phyloP scores from a whole-genome alignment of 306 rosid genomes.

The Sophora flavescens region DNA sequence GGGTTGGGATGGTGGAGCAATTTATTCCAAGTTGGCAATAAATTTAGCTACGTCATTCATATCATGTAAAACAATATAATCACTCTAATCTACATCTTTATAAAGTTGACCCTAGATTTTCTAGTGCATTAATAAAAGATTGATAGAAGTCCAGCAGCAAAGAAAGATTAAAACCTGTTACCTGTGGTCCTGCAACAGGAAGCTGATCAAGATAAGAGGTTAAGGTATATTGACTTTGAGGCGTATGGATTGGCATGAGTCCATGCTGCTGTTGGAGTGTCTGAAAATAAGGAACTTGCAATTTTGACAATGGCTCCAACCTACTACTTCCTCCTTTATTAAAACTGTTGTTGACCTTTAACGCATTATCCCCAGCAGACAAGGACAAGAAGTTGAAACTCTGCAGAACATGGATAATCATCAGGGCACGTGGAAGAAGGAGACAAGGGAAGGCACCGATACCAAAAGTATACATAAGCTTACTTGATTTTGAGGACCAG shows the following conservation, averaged over 20 bases:
- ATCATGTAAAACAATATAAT: slow-evolving; percentile 39
- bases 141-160: slow-evolving; percentile 44
- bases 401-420: slow-evolving; percentile 56
- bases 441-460: slow-evolving; percentile 5
- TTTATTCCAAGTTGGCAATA: slow-evolving; percentile 8
- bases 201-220: slow-evolving; percentile 55
- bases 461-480: slow-evolving; percentile 35
- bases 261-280: slow-evolving; percentile 58
- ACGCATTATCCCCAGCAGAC: slow-evolving; percentile 57
- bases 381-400: slow-evolving; percentile 69
- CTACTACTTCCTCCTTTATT: slow-evolving; percentile 52
- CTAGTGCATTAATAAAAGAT: slow-evolving; percentile 15
- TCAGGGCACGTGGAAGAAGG: slow-evolving; percentile 37
- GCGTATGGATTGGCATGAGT: slow-evolving; percentile 52
- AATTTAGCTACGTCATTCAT: slow-evolving; percentile 24
- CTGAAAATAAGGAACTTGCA: slow-evolving; percentile 64
- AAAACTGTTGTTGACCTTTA: slow-evolving; percentile 48
- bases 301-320: slow-evolving; percentile 54
- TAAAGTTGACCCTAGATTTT: slow-evolving; percentile 12
- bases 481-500: slow-evolving; percentile 68
- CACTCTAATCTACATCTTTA: slow-evolving; percentile 30
- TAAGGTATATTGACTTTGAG: slow-evolving; percentile 54
- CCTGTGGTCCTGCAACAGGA: slow-evolving; percentile 66
- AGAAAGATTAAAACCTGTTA: slow-evolving; percentile 64
- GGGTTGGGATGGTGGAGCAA: neutral